These are phyloP conservation scores for Quercus suber DNA, from an alignment of 306 rosid species.

Conservation along the genomic window DNA sequence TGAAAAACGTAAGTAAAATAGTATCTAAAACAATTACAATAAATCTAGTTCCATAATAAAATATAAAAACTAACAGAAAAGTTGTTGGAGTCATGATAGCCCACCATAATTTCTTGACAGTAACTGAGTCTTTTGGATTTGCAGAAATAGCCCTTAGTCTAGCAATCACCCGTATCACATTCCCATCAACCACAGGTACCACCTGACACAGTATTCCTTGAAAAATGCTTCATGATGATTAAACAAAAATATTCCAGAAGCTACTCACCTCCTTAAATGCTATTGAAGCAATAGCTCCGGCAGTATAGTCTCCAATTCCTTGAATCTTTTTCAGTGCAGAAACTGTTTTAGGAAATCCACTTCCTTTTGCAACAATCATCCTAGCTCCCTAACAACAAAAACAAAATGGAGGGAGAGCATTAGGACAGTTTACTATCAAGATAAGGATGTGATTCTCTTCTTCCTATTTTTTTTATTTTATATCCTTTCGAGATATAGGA, in stretches of 20 bases:
- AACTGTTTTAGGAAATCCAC: conserved; percentile 62
- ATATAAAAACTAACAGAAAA: conserved; percentile 1
- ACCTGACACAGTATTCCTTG: conserved; percentile 50
- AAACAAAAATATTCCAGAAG: conserved; percentile 28
- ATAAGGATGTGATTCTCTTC: not conserved
- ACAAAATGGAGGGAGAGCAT: conserved; percentile 4
- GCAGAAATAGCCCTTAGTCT: conserved; percentile 73
- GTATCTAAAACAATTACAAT: not conserved
- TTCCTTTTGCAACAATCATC: conserved; percentile 64
- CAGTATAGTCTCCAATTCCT: conserved; percentile 89
- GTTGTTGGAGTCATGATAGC: conserved; percentile 27
- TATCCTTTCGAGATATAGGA: not conserved
- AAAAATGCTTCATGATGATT: conserved; percentile 10
- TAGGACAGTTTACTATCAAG: not conserved
- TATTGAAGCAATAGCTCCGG: conserved; percentile 92
- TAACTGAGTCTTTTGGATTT: conserved; percentile 65
- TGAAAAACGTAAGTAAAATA: not conserved
- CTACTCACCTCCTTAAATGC: conserved; percentile 76
- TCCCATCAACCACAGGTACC: conserved; percentile 94
- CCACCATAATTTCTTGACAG: conserved; percentile 79
- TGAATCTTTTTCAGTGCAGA: conserved; percentile 57
- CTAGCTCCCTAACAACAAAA: conserved; percentile 69
- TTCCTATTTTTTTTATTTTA: not conserved
- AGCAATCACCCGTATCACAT: conserved; percentile 87
- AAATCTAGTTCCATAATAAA: not conserved